Base-by-base conservation (phyloP, 192 early-diverging fungal genomes). In the Phycomyces blakesleeanus region DNA sequence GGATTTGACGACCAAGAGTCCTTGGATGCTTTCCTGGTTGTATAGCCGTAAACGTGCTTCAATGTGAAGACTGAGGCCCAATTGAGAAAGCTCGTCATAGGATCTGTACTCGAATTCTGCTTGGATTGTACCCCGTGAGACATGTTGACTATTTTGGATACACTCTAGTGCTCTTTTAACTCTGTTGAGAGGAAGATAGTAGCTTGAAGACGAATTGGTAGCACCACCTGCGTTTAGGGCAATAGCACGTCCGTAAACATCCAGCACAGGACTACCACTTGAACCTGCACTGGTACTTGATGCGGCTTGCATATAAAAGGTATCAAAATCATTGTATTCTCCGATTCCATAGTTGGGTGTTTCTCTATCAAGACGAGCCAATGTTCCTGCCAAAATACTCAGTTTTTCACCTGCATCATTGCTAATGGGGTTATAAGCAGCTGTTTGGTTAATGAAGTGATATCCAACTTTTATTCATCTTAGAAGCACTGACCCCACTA, bases 331-430 rank as follows among this genome's bases (percentile, higher is more conserved):
- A 55, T 86, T 87, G 75, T 89, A 89, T 37, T 82, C 83, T 22
- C 83, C 76, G 10, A 73, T 67, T 37, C 85, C 86, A 64, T 89
- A 87, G 27, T 81, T 79, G 1, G 90, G 90, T 4, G 83, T 82
- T 51, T 81, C 78, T 44, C 91, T 77, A 64, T 93, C 91, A 26
- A 91, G 52, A 34, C 88, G 77, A 24, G 91, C 87, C 7, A 93
- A 73, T 0, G 86, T 87, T 9, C 89, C 89, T 0, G 84, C 77
- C 60, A 91, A 66, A 64, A 91, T 90, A 9, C 86, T 86, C 8
- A 91, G 74, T 63, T 93, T 90, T 63, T 93, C 89, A 20, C 89
- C 89, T 0, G 88, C 87, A 68, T 93, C 84, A 49, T 89, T 88
- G 40, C 69, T 68, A 62, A 5, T 5, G 22, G n/a, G n/a, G n/a